Percentiles rank a stretch among this genome's conserved stretches.
phyloP scores from a whole-genome alignment of 257 asterid species.

The Nicotiana obtusifolia region DNA sequence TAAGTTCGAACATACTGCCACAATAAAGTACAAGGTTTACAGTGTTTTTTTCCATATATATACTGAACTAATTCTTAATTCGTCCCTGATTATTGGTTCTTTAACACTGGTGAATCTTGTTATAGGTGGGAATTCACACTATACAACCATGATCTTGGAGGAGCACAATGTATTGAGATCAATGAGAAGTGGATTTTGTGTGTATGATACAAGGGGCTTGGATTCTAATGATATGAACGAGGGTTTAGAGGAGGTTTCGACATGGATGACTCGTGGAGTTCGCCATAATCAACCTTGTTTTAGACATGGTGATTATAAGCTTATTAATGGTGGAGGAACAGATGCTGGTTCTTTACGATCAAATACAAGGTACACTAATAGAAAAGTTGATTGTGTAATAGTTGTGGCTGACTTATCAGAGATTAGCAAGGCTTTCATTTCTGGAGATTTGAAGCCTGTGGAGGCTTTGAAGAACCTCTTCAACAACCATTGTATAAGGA shows the following conservation, averaged over 20 bases:
- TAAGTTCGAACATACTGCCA: too few species aligned
- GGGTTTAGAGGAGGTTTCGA: conserved; percentile 41
- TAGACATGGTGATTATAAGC: conserved; percentile 30
- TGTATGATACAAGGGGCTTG: conserved; percentile 62
- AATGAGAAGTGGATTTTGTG: conserved; percentile 54
- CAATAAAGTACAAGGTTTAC: too few species aligned
- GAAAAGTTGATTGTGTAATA: conserved; percentile 52
- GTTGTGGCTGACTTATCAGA: conserved; percentile 55
- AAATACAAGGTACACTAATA: conserved; percentile 32
- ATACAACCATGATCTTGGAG: conserved; percentile 55
- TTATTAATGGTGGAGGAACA: conserved; percentile 10
- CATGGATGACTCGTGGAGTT: conserved; percentile 56
- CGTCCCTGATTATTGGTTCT: too few species aligned
- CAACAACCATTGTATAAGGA: conserved; percentile 32
- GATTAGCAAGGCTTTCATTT: conserved; percentile 34
- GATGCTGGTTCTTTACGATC: not conserved
- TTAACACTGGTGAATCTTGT: not conserved
- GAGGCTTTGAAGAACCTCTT: conserved; percentile 43
- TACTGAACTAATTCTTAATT: too few species aligned
- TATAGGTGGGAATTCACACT: conserved; percentile 36
- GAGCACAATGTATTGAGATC: conserved; percentile 72
- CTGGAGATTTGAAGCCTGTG: conserved; percentile 42
- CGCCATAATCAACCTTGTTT: conserved; percentile 56
- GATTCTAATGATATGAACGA: conserved; percentile 29
- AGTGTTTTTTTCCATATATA: too few species aligned